Conservation (phyloP, 768 basidiomycete species). For the Mrakia frigida region DNA sequence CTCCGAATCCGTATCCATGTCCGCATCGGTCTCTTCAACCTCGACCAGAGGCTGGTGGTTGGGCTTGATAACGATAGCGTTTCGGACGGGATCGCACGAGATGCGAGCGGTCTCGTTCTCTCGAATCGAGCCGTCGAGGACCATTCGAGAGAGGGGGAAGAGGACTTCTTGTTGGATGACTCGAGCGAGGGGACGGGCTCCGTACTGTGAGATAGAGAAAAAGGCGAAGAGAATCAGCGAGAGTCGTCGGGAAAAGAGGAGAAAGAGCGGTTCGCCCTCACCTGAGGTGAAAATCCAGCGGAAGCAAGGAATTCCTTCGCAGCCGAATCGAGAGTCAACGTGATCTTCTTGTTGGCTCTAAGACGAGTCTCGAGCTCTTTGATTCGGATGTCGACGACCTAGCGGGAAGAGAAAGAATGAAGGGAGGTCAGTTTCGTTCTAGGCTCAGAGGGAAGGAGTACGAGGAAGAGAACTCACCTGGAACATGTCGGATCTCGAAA, state of each 20-base stretch:
- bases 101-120: conserved; percentile 74
- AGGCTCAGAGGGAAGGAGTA: not conserved
- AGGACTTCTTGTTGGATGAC: conserved; percentile 87
- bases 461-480: conserved; percentile 41
- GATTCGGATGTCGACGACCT: conserved; percentile 81
- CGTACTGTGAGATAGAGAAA: conserved; percentile 57
- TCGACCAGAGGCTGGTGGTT: conserved; percentile 63
- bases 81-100: conserved; percentile 73
- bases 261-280: not conserved
- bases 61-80: conserved; percentile 68
- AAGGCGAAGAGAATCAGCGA: conserved; percentile 11
- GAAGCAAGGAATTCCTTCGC: conserved; percentile 54
- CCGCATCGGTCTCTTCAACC: conserved; percentile 46
- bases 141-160: conserved; percentile 78
- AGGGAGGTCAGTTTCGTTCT: not conserved
- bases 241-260: conserved; percentile 7
- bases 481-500: conserved; percentile 69
- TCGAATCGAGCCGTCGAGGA: conserved; percentile 73
- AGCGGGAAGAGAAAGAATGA: not conserved
- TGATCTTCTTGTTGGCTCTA: conserved; percentile 67
- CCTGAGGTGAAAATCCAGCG: conserved; percentile 42
- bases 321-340: conserved; percentile 65
- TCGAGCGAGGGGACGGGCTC: conserved; percentile 86
- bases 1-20: conserved; percentile 55
- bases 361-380: conserved; percentile 80